phyloP scores from a whole-genome alignment of 2,329 filamentous ascomycete species.

The Xylaria sp. region DNA sequence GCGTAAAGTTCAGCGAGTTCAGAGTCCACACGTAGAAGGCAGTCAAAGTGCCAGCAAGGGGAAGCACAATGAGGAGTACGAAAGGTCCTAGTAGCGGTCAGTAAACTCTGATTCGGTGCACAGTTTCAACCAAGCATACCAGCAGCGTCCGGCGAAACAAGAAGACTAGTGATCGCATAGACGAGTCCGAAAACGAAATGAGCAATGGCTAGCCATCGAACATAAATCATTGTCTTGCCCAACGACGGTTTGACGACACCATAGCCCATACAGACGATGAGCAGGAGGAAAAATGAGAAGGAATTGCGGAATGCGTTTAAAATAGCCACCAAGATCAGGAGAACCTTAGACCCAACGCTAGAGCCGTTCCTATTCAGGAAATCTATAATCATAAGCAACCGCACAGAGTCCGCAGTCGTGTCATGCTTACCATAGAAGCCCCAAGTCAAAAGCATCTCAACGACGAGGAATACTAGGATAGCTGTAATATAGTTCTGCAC shows the following conservation, averaged over 20 bases:
- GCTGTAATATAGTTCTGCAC: constrained; percentile 99
- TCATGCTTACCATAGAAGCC: constrained; percentile 82
- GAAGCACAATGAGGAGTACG: constrained; percentile 91
- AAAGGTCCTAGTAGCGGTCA: constrained; percentile 71
- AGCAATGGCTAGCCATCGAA: constrained; percentile 87
- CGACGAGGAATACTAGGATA: constrained; percentile 90
- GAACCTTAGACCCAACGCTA: constrained; percentile 81
- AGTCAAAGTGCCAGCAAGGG: constrained; percentile 89
- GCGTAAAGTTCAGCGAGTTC: constrained; percentile 91
- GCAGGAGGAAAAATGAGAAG: constrained; percentile 96
- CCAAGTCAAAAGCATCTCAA: constrained; percentile 99
- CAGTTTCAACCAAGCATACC: constrained; percentile 55
- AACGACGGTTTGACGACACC: constrained; percentile 95
- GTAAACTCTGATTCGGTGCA: neutral
- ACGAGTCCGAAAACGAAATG: constrained; percentile 96
- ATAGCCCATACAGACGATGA: constrained; percentile 99
- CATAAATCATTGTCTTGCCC: constrained; percentile 92
- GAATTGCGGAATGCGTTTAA: constrained; percentile 95
- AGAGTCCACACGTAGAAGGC: constrained; percentile 99
- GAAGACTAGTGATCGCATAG: constrained; percentile 88
- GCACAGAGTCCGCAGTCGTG: constrained; percentile 1
- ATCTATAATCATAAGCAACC: constrained; percentile 65
- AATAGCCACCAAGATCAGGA: constrained; percentile 91
- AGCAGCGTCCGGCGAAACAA: constrained; percentile 88
- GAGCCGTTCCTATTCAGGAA: constrained; percentile 91